phyloP scores from a whole-genome alignment of 352 stramenopile genomes.

The Pythium plurisporium region DNA sequence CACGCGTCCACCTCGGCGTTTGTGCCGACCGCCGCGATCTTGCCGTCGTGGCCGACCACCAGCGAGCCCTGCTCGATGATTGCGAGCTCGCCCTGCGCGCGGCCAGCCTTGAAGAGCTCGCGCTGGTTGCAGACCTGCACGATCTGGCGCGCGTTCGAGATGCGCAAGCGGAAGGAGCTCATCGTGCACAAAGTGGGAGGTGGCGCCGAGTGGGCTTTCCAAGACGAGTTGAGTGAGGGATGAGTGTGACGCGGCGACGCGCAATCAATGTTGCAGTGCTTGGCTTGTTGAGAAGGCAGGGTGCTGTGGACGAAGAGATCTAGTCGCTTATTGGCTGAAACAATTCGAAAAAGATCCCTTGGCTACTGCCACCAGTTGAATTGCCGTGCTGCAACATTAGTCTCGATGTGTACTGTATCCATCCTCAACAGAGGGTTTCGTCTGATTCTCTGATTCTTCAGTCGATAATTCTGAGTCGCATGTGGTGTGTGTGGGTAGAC shows the following conservation, averaged over 20 bases:
- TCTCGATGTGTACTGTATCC: not conserved
- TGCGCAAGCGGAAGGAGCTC: conserved; percentile 68
- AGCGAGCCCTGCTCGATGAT: conserved; percentile 57
- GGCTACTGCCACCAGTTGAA: conserved; percentile 24
- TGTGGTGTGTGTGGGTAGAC: not conserved
- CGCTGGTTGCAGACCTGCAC: conserved; percentile 66
- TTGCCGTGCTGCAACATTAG: conserved; percentile 19
- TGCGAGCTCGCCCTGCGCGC: conserved; percentile 54
- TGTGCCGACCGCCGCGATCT: conserved; percentile 60
- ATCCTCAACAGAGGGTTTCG: not conserved
- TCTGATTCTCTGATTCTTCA: conserved; percentile 4
- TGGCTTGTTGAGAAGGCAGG: conserved; percentile 18
- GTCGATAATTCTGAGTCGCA: not conserved
- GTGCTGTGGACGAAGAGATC: conserved; percentile 8
- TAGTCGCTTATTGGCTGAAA: conserved; percentile 12
- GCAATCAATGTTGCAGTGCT: conserved; percentile 3
- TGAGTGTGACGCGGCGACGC: not conserved
- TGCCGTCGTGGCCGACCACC: conserved; percentile 46
- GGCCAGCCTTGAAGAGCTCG: conserved; percentile 62
- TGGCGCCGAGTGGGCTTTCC: no score
- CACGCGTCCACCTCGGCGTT: conserved; percentile 52
- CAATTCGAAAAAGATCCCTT: conserved; percentile 15
- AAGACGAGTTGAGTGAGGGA: conserved; percentile 8
- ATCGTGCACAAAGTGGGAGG: conserved; percentile 26
- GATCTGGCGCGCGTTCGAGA: conserved; percentile 59